Percentiles rank a stretch among this genome's conserved stretches.
Evolutionary conservation across 495 filamentous ascomycete genomes (phyloP).

Genomic region (Aspergillus homomorphus): DNA sequence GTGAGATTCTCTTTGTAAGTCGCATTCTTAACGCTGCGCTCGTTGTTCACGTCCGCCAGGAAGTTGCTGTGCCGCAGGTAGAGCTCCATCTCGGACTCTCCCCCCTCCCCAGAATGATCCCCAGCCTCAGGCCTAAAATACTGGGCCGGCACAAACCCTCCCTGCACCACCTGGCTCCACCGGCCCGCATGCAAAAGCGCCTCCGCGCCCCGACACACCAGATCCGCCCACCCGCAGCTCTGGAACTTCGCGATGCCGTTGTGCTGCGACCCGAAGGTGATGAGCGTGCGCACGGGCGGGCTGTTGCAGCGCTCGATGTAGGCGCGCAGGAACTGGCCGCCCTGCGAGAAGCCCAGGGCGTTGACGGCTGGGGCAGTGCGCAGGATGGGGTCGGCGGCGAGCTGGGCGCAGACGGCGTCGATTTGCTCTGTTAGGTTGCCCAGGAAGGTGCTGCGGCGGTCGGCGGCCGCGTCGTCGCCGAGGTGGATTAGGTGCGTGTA

Average conservation of each 20-base stretch:
- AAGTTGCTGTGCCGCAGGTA: slow-evolving; percentile 88
- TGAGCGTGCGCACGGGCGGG: slow-evolving; percentile 74
- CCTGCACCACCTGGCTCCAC: slow-evolving; percentile 75
- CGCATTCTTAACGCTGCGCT: slow-evolving; percentile 69
- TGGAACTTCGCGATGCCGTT: slow-evolving; percentile 87
- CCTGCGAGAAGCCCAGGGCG: slow-evolving; percentile 91
- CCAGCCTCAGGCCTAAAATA: slow-evolving; percentile 62
- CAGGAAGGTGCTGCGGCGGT: slow-evolving; percentile 82
- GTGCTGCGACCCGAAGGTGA: slow-evolving; percentile 92
- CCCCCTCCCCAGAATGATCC: not conserved
- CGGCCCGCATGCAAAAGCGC: slow-evolving; percentile 67
- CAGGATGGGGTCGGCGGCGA: slow-evolving; percentile 73
- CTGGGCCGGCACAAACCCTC: slow-evolving; percentile 82
- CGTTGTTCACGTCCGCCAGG: slow-evolving; percentile 98
- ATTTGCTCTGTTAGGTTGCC: slow-evolving; percentile 86
- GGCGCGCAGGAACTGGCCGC: slow-evolving; percentile 92
- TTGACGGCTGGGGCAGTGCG: slow-evolving; percentile 79
- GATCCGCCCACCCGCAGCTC: slow-evolving; percentile 62
- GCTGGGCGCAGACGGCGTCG: slow-evolving; percentile 71
- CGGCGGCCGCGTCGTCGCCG: slow-evolving; percentile 57
- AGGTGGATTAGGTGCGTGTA: slow-evolving; percentile 80
- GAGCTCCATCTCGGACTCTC: slow-evolving; percentile 50
- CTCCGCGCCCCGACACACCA: slow-evolving; percentile 74
- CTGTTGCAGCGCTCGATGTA: slow-evolving; percentile 87
- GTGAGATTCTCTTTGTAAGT: slow-evolving; percentile 71